Percentiles rank a stretch among this genome's conserved stretches.
These are phyloP conservation scores for Leccinellum luteum DNA, from an alignment of 768 basidiomycete genomes.

Conservation along the genomic window DNA sequence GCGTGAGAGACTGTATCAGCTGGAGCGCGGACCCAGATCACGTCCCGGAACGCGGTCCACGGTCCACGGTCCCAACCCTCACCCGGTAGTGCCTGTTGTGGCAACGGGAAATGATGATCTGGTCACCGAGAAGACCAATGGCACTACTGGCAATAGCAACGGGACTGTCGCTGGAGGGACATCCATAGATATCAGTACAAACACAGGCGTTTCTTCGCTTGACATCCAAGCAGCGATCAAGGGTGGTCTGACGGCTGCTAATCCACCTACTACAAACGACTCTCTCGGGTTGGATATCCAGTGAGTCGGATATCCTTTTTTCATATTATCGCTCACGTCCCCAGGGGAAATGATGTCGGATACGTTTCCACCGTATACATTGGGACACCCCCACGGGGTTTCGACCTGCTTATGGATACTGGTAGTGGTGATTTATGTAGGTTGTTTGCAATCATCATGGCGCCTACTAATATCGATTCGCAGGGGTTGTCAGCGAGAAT, in stretches of 20 bases:
- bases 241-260: constrained; percentile 42
- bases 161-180: constrained; percentile 8
- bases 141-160: constrained; percentile 6
- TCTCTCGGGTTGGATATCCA: constrained; percentile 72
- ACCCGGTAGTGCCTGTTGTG: constrained; percentile 5
- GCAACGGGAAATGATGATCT: constrained; percentile 2
- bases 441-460: neutral
- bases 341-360: constrained; percentile 50
- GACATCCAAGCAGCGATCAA: constrained; percentile 36
- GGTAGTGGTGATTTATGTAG: constrained; percentile 64
- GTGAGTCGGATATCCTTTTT: constrained; percentile 34
- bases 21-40: constrained; percentile 29
- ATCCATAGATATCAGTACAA: constrained; percentile 15
- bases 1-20: constrained; percentile 39
- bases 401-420: constrained; percentile 64
- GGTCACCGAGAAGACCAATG: neutral
- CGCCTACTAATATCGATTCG: neutral
- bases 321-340: neutral
- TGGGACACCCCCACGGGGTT: constrained; percentile 61
- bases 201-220: constrained; percentile 33
- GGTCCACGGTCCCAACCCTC: constrained; percentile 3
- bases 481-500: constrained; percentile 52
- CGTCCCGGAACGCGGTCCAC: neutral
- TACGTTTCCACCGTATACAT: constrained; percentile 61
- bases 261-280: constrained; percentile 41